phyloP scores from a whole-genome alignment of 306 rosid genomes.

The Vigna trinervia region DNA sequence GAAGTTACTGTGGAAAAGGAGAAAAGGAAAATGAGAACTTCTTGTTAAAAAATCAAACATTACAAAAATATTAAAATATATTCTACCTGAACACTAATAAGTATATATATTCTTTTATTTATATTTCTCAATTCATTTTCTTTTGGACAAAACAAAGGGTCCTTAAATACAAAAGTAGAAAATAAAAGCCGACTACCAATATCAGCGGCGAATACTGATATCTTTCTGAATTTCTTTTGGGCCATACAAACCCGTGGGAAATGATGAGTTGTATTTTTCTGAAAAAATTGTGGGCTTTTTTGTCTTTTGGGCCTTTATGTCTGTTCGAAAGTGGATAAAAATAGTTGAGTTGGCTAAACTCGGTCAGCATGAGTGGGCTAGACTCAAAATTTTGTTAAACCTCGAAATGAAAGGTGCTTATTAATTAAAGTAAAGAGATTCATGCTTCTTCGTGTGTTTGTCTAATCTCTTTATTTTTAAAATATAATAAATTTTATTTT shows the following conservation, averaged over 20 bases:
- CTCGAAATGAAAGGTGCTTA: no score
- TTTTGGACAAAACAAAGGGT: not conserved
- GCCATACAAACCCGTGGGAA: no score
- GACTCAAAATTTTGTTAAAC: not conserved
- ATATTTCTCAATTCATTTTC: not conserved
- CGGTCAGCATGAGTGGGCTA: not conserved
- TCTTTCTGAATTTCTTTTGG: not conserved
- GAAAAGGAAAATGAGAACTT: not conserved
- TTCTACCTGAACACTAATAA: not conserved
- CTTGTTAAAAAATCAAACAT: not conserved
- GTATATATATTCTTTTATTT: not conserved
- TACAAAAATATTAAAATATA: not conserved
- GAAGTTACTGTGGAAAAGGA: slow-evolving; percentile 11
- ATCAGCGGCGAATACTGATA: not conserved
- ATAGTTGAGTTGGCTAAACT: not conserved
- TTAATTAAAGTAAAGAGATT: no score
- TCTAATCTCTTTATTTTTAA: no score
- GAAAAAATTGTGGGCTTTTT: not conserved
- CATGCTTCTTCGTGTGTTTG: no score
- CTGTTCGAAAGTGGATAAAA: not conserved
- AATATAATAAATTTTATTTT: no score
- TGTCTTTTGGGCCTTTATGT: not conserved
- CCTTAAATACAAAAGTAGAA: not conserved
- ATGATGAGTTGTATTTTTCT: not conserved
- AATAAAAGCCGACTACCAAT: not conserved